Evolutionary conservation across 441 rosid genomes (phyloP).

Genomic region (Pelargonium fulgidum): DNA sequence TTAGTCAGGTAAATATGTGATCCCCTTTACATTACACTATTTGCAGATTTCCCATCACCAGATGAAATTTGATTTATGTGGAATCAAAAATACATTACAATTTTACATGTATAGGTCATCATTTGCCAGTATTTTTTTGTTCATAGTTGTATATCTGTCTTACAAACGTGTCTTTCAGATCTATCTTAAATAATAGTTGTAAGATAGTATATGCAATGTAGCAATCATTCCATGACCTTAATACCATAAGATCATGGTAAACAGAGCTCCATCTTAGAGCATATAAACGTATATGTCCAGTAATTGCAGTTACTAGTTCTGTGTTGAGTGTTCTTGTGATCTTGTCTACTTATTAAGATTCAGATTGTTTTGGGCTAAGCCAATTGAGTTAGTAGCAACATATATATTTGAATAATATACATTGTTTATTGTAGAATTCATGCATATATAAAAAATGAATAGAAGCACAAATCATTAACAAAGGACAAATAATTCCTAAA

Average conservation of each 20-base stretch:
- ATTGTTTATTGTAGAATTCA: background rate
- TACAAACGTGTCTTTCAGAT: background rate
- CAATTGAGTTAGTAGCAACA: background rate
- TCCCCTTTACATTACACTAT: background rate
- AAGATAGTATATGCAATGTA: conserved; percentile 1
- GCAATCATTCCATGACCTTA: conserved; percentile 7
- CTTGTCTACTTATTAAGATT: background rate
- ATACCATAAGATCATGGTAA: background rate
- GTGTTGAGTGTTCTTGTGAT: background rate
- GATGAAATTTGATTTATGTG: background rate
- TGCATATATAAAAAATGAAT: conserved; percentile 3
- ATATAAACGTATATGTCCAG: background rate
- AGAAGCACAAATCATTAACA: background rate
- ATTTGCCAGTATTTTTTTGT: conserved; percentile 1
- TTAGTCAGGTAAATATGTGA: conserved; percentile 58
- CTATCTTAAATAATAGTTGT: background rate
- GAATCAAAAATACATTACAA: background rate
- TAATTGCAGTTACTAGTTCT: background rate
- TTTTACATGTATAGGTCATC: background rate
- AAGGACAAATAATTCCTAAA: background rate
- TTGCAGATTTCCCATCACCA: background rate
- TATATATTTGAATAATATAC: background rate
- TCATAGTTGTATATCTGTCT: background rate
- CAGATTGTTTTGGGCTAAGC: background rate
- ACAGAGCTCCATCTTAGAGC: no score